phyloP scores from a whole-genome alignment of 495 filamentous ascomycete species.

The Hypomontagnella submonticulosa region DNA sequence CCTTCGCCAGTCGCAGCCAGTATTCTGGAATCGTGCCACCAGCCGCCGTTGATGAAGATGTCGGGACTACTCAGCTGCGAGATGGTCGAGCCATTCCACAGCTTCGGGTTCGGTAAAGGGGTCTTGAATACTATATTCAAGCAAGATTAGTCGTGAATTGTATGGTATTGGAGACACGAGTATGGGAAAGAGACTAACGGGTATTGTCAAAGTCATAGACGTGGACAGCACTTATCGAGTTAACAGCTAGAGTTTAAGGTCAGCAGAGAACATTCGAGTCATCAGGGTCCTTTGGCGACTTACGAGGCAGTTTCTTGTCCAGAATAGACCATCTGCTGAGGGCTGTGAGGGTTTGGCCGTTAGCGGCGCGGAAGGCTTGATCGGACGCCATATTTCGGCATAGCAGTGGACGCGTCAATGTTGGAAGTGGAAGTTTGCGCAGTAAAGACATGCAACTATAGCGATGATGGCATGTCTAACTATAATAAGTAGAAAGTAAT shows the following conservation, averaged over 20 bases:
- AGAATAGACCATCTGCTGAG: conserved; percentile 84
- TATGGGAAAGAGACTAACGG: conserved; percentile 61
- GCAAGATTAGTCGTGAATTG: conserved; percentile 12
- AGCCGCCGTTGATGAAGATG: conserved; percentile 85
- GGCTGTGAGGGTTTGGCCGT: conserved; percentile 71
- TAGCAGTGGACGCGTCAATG: background rate
- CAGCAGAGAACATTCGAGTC: conserved; percentile 16
- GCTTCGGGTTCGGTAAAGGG: conserved; percentile 85
- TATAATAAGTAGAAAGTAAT: background rate
- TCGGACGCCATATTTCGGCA: conserved; percentile 24
- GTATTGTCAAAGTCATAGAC: conserved; percentile 99
- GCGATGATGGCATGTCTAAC: conserved; percentile 22
- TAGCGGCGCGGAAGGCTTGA: conserved; percentile 25
- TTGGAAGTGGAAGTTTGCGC: conserved; percentile 9
- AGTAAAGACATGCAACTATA: conserved; percentile 24
- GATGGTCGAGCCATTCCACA: conserved; percentile 84
- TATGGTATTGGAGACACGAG: background rate
- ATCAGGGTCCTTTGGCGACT: conserved; percentile 19
- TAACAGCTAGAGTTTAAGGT: conserved; percentile 57
- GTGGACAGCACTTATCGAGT: conserved; percentile 82
- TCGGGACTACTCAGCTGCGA: conserved; percentile 79
- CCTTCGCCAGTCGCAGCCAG: conserved; percentile 89
- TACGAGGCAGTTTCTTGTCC: conserved; percentile 73
- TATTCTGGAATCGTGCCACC: conserved; percentile 95
- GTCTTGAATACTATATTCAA: conserved; percentile 79